Base-by-base conservation (phyloP, 2,329 filamentous ascomycete species). In the Aspergillus intermedius region DNA sequence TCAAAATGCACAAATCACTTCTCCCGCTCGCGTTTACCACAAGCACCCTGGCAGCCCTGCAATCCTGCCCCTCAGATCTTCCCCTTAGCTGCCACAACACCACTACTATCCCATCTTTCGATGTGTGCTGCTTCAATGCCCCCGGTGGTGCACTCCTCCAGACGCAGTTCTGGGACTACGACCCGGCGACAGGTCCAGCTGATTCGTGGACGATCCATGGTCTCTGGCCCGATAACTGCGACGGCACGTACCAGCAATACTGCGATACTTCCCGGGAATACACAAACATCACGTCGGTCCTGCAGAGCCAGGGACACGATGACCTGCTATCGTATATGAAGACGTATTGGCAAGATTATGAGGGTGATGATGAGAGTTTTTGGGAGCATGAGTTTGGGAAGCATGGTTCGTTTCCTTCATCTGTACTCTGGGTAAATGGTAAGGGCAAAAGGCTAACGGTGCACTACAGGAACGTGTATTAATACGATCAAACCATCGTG, bases 371-470 rank as follows among this genome's bases (percentile, higher is more conserved):
- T 55, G 77, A 81, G 57, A 67, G 60, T 23, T 78, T 88, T 58
- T 88, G 84, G 84, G 75, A 80, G 57, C 82, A 86, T 66, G 84
- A 88, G 62, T 88, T 82, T 79, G 75, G 77, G 64, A 87, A 86
- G 65, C 84, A 88, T 64, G 85, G 64, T 59, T 51, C n/a, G 44
- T 45, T 35, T 13, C n/a, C n/a, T 5, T 13, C n/a, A 3, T 35
- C 5, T n/a, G 12, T 17, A 37, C n/a, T 19, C 17, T 19, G 17
- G 17, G 17, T 19, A 19, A 19, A 3, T 5, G 4, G 34, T 17
- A 6, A n/a, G 17, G 34, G 17, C 6, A 17, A 5, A 6, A 3
- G 21, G 13, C 44, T 50, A 30, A 42, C 28, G n/a, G 22, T 9
- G 32, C 35, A 19, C 17, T 19, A 19, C 17, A 59, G 57, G 80